These are phyloP conservation scores for Limtongia smithiae DNA, from an alignment of 805 yeast species.

Conservation along the genomic window DNA sequence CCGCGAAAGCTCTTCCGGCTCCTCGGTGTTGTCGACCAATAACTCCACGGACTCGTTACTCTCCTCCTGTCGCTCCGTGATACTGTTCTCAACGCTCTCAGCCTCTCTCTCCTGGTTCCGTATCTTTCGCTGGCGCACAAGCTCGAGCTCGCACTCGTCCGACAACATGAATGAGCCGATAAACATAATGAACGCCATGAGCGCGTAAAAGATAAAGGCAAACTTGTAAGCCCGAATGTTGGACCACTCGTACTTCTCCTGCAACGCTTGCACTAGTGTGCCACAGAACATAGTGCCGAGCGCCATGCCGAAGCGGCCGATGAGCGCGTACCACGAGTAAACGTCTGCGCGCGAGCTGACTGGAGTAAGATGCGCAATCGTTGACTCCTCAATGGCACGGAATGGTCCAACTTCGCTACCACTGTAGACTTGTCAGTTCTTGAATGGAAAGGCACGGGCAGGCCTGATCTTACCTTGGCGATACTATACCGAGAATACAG, in stretches of 20 bases:
- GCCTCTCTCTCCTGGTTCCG: constrained; percentile 32
- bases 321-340: constrained; percentile 53
- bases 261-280: constrained; percentile 62
- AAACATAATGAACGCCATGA: constrained; percentile 42
- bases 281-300: constrained; percentile 75
- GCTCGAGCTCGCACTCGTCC: background rate
- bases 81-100: background rate
- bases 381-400: constrained; percentile 51
- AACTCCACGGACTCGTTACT: background rate
- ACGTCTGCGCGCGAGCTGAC: constrained; percentile 48
- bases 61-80: background rate
- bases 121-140: background rate
- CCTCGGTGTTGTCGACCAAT: background rate
- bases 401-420: constrained; percentile 59
- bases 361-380: constrained; percentile 46
- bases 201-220: constrained; percentile 11
- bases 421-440: no score
- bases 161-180: background rate
- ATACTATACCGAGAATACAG: constrained; percentile 48
- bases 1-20: background rate
- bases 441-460: no score
- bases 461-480: constrained; percentile 37
- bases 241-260: constrained; percentile 4
- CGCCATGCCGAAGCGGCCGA: constrained; percentile 53
- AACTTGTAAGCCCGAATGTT: background rate